Evolutionary conservation across 768 basidiomycete genomes (phyloP), one percentile per base, ranked within the genome.

Genomic region (Amanita fuliginea): DNA sequence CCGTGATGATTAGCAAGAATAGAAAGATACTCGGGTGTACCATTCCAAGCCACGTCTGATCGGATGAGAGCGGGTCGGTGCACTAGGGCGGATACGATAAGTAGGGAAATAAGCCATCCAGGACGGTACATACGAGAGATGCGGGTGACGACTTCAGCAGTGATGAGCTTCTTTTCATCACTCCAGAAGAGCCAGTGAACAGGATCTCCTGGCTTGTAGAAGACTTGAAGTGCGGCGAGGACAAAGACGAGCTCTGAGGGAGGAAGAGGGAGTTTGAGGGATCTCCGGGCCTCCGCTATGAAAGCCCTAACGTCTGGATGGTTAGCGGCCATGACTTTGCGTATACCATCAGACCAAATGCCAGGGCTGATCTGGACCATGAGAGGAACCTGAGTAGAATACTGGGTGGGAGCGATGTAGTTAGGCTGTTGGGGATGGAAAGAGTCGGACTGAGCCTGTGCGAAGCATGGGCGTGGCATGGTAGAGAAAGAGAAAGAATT

Each of bases 181-280:
- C 69, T 72, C 82, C 82, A 84, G 59, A 84, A 75, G n/a, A 77
- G 62, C 74, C 77, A 77, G 56, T 82, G 80, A 5, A 72, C 75
- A 11, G 73, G 73, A 59, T 81, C 73, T 26, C 69, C 66, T 13
- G 74, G 74, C 42, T 68, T 66, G 56, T 77, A 72, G 55, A 81
- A 73, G 10, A 83, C 75, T 8, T 73, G 71, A 52, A 84, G 73
- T 2, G 81, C 82, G 3, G 75, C 77, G 46, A 84, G 74, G 22
- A 74, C 71, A 52, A 79, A 72, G 49, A 81, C 60, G 50, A 70
- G 57, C 50, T 73, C 63, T 36, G 71, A 67, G 44, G 75, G 57
- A 32, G 67, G 50, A 30, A 63, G 3, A 47, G 75, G 65, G 52
- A 77, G 62, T 9, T 56, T 63, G 59, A 66, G 64, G 61, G 55